These are phyloP conservation scores for Trematosphaeria pertusa DNA, from an alignment of 2,329 filamentous ascomycete genomes.

Conservation along the genomic window DNA sequence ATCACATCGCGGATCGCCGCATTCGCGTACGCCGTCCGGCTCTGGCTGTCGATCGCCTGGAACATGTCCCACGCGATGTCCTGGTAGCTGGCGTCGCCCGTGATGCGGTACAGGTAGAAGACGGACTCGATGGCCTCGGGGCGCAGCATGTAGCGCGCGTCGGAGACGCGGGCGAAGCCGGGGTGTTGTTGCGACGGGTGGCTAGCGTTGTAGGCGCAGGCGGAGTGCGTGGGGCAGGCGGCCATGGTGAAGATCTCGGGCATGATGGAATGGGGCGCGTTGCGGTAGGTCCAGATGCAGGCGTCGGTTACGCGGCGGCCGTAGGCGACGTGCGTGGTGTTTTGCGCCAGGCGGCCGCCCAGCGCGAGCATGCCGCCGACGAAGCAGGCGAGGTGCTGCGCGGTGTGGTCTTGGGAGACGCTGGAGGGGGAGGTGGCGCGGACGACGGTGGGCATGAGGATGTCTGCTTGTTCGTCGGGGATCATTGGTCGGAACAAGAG, in stretches of 20 bases:
- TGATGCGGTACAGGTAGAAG: constrained; percentile 76
- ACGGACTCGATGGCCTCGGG: constrained; percentile 80
- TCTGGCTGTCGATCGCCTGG: constrained; percentile 64
- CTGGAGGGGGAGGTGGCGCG: constrained; percentile 36
- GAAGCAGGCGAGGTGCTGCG: constrained; percentile 69
- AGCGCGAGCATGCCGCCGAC: constrained; percentile 72
- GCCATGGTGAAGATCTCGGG: constrained; percentile 63
- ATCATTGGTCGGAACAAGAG: constrained; percentile 57
- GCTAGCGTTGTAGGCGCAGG: constrained; percentile 47
- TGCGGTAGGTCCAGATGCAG: constrained; percentile 66
- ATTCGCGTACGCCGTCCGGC: constrained; percentile 67
- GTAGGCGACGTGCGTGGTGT: constrained; percentile 58
- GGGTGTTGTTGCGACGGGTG: constrained; percentile 31
- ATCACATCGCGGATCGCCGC: constrained; percentile 65
- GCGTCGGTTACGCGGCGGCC: constrained; percentile 65
- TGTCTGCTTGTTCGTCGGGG: constrained; percentile 51
- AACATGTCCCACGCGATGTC: constrained; percentile 79
- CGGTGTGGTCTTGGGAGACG: constrained; percentile 27
- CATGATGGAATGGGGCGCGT: constrained; percentile 63
- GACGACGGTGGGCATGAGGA: constrained; percentile 45
- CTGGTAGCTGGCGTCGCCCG: constrained; percentile 68
- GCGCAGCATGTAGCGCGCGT: constrained; percentile 66
- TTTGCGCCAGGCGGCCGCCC: constrained; percentile 64
- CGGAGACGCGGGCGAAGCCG: constrained; percentile 62
- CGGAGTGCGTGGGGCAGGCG: constrained; percentile 49